A percentile compares a stretch with the other conserved stretches of the same genome.
These are phyloP conservation scores for Geotrichum candidum DNA, from an alignment of 1,139 yeast genomes.

Conservation along the genomic window DNA sequence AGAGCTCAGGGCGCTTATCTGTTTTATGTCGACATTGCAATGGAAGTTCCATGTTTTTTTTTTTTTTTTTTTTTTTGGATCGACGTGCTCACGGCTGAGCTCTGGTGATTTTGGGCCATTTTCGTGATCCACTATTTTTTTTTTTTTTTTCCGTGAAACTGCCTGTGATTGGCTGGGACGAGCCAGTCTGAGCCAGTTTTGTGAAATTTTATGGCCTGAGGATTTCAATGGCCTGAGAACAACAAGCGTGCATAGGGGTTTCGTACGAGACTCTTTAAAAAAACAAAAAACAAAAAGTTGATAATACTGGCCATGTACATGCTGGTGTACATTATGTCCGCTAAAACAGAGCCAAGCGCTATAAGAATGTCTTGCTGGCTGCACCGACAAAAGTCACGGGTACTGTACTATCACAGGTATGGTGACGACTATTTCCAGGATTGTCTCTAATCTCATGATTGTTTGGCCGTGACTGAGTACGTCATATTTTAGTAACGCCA, in stretches of 20 bases:
- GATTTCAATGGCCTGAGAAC: too few relatives aligned
- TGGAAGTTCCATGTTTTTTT: too few relatives aligned
- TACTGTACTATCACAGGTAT: background rate
- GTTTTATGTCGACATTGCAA: too few relatives aligned
- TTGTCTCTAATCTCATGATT: background rate
- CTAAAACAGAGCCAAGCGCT: background rate
- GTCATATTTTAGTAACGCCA: background rate
- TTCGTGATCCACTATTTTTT: background rate
- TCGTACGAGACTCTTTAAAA: background rate
- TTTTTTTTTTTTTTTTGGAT: too few relatives aligned
- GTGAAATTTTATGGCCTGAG: background rate
- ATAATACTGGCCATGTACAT: background rate
- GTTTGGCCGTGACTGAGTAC: background rate
- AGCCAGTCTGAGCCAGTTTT: background rate
- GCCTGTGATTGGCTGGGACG: background rate
- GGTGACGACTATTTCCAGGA: background rate
- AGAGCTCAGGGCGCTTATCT: too few relatives aligned
- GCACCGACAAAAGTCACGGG: background rate
- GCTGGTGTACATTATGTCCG: too few relatives aligned
- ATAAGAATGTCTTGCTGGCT: background rate
- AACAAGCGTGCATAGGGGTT: background rate
- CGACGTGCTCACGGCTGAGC: background rate
- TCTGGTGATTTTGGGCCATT: conserved; percentile 25
- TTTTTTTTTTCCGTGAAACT: background rate
- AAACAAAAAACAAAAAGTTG: background rate